These are phyloP conservation scores for Penicillium frequentans DNA, from an alignment of 2,329 filamentous ascomycete species.

Conservation along the genomic window DNA sequence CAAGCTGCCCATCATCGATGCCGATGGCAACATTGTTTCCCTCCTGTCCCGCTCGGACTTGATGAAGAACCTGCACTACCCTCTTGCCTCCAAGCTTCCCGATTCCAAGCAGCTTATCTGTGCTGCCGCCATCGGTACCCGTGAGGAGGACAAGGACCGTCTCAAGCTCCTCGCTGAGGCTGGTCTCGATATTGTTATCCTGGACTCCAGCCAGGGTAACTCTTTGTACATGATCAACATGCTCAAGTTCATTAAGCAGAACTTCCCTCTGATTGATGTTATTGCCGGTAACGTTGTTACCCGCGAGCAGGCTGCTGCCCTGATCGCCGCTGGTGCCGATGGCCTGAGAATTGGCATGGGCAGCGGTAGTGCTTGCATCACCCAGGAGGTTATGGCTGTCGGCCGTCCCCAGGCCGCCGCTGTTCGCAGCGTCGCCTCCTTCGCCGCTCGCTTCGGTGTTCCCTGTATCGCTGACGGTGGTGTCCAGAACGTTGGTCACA, in stretches of 20 bases:
- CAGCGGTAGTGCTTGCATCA: conserved; percentile 96
- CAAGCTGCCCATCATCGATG: conserved; percentile 90
- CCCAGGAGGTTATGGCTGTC: conserved; percentile 99
- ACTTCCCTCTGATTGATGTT: conserved; percentile 83
- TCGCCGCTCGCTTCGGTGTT: conserved; percentile 90
- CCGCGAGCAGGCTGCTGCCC: conserved; percentile 85
- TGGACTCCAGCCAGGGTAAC: conserved; percentile 97
- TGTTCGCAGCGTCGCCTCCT: conserved; percentile 84
- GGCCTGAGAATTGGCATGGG: conserved; percentile 99
- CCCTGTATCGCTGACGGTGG: conserved; percentile 98
- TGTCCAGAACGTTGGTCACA: conserved; percentile 97
- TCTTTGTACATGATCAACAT: conserved; percentile 98
- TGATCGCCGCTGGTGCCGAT: conserved; percentile 93
- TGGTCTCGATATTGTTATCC: conserved; percentile 89
- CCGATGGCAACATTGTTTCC: conserved; percentile 80
- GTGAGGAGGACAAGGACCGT: conserved; percentile 86
- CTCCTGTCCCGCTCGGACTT: conserved; percentile 92
- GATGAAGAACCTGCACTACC: conserved; percentile 98
- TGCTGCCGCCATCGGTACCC: conserved; percentile 91
- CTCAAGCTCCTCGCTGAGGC: conserved; percentile 88
- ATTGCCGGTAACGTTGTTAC: conserved; percentile 99
- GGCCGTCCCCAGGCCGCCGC: conserved; percentile 93
- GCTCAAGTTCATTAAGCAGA: conserved; percentile 92
- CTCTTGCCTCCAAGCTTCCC: conserved; percentile 91
- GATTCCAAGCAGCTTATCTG: conserved; percentile 97